Base-by-base conservation (phyloP, 2,329 filamentous ascomycete species). In the Arthrobotrys musiformis region DNA sequence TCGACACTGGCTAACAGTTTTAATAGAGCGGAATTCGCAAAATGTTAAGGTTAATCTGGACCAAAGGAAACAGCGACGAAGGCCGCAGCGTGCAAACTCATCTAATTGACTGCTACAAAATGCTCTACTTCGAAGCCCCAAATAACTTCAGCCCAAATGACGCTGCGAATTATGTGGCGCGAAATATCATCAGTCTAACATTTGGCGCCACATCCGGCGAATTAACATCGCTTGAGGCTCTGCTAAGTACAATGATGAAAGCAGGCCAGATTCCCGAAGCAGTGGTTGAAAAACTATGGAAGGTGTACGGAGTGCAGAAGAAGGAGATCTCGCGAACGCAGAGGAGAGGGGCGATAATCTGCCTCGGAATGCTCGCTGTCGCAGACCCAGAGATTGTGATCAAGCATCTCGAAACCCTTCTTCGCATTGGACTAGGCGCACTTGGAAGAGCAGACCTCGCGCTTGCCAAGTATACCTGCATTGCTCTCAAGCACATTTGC, bases 101-200 rank as follows among this genome's bases (percentile, higher is more conserved):
- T 84, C 87, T 99, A 30, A 97, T 99, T 79, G 95, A 99, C 80
- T 97, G 93, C 83, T 99, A 99, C 86, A 95, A 92, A 82, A 90
- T 93, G 19, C 88, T 99, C 0, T 99, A 98, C 84, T 99, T 99
- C 81, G 93, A 97, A 82, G 94, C 96, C 0, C 95, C 95, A 0
- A 93, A 93, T 76, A 90, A 90, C 3, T 97, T 97, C 84, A 93
- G 88, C 73, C 86, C 90, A 30, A 97, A 97, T 80, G 94, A 97
- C 82, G 90, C 94, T 1, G 94, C 95, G 56, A 97, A 96, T 83
- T 99, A 96, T 82, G 91, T 99, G 81, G 94, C 94, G 26, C 90
- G 94, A 78, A 99, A 98, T 84, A 99, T 99, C 94, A 98, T 98
- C 84, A 97, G 94, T 86, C 85, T 99, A 81, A 99, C 95, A 0